These are phyloP conservation scores for Diplodia mutila DNA, from an alignment of 2,329 filamentous ascomycete genomes.

Conservation along the genomic window DNA sequence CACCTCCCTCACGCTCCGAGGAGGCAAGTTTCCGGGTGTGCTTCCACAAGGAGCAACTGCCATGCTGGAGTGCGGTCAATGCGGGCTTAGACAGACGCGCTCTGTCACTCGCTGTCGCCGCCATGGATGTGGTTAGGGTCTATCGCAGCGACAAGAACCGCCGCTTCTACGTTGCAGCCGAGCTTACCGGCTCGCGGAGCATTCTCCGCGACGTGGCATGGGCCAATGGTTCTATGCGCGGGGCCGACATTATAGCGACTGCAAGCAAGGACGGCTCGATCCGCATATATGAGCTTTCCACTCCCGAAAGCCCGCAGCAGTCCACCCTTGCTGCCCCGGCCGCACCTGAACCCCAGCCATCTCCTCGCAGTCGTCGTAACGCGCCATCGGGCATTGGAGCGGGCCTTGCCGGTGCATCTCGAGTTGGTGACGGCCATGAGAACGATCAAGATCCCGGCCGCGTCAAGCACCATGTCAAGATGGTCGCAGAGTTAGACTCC, in stretches of 20 bases:
- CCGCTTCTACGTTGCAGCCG: conserved; percentile 83
- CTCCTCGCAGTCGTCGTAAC: conserved; percentile 32
- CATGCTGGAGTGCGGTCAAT: conserved; percentile 75
- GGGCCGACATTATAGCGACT: conserved; percentile 87
- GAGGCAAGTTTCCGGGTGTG: conserved; percentile 84
- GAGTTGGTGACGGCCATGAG: conserved; percentile 53
- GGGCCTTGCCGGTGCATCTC: conserved; percentile 52
- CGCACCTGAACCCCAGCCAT: conserved; percentile 16
- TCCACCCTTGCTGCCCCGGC: conserved; percentile 12
- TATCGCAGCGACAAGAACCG: conserved; percentile 77
- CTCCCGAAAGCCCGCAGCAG: conserved; percentile 55
- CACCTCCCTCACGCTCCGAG: conserved; percentile 71
- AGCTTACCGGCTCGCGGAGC: conserved; percentile 72
- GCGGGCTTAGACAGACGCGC: conserved; percentile 82
- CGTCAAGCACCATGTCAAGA: conserved; percentile 64
- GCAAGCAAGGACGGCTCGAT: conserved; percentile 91
- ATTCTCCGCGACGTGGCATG: conserved; percentile 81
- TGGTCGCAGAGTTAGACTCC: conserved; percentile 68
- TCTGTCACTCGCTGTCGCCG: conserved; percentile 80
- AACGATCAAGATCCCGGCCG: conserved; percentile 66
- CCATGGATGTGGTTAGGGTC: conserved; percentile 80
- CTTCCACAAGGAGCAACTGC: conserved; percentile 85
- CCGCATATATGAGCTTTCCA: conserved; percentile 81
- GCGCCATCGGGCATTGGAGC: conserved; percentile 58
- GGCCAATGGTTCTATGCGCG: conserved; percentile 88